phyloP scores from a whole-genome alignment of 306 rosid genomes.

The Clitoria ternatea region DNA sequence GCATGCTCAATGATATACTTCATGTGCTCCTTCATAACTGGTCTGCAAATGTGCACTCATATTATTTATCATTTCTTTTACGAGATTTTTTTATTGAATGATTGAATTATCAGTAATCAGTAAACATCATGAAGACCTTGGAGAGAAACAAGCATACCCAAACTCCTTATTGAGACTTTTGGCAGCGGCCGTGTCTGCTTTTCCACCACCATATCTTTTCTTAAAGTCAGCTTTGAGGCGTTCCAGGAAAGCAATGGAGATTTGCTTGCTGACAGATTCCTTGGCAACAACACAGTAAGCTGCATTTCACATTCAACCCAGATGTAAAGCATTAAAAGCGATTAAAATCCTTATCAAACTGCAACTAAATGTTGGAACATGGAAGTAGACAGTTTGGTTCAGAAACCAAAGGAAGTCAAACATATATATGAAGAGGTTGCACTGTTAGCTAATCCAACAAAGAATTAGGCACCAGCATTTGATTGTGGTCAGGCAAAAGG shows the following conservation, averaged over 20 bases:
- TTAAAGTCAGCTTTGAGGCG: slow-evolving; percentile 78
- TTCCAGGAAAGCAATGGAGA: slow-evolving; percentile 86
- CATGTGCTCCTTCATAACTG: slow-evolving; percentile 90
- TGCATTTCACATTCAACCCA: slow-evolving; percentile 40
- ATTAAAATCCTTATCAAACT: background rate
- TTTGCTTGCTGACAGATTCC: slow-evolving; percentile 81
- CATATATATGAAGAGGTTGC: background rate
- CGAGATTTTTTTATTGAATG: background rate
- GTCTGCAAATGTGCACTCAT: slow-evolving; percentile 45
- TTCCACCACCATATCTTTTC: slow-evolving; percentile 90
- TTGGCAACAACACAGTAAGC: slow-evolving; percentile 97
- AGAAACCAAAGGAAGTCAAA: slow-evolving; percentile 19
- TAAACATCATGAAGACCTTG: background rate
- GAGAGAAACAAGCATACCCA: slow-evolving; percentile 51
- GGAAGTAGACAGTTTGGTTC: background rate
- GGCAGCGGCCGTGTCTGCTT: slow-evolving; percentile 77
- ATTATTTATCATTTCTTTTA: background rate
- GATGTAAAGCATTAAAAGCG: background rate
- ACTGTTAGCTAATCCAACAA: background rate
- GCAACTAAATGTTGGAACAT: background rate
- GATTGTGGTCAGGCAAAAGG: background rate
- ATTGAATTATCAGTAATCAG: background rate
- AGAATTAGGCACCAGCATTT: background rate
- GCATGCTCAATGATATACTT: slow-evolving; percentile 86
- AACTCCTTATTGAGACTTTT: slow-evolving; percentile 96